phyloP scores from a whole-genome alignment of 2,329 filamentous ascomycete genomes.

The Colletotrichum lentis region DNA sequence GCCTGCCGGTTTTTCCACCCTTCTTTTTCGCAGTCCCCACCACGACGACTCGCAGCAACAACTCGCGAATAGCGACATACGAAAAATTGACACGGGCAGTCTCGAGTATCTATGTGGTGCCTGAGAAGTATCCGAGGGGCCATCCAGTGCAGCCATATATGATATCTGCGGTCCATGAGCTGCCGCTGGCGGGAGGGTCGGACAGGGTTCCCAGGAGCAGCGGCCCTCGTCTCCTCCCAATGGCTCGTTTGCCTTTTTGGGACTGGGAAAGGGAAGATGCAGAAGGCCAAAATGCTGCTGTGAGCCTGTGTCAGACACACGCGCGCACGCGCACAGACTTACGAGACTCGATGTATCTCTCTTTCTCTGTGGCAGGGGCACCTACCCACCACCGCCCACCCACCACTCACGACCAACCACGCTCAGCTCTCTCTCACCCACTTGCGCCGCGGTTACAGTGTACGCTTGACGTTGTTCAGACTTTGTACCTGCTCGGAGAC shows the following conservation, averaged over 20 bases:
- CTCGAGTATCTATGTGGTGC: constrained; percentile 8
- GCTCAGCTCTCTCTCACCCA: constrained; percentile 1
- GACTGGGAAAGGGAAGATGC: constrained; percentile 12
- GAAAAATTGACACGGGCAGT: neutral
- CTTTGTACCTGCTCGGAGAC: constrained; percentile 14
- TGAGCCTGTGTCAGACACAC: neutral
- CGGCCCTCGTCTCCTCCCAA: constrained; percentile 21
- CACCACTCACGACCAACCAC: constrained; percentile 12
- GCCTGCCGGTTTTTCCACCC: neutral
- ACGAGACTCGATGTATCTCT: no score
- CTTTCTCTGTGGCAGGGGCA: neutral
- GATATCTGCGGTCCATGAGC: constrained; percentile 7
- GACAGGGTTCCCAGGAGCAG: constrained; percentile 21
- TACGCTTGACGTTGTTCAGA: constrained; percentile 8
- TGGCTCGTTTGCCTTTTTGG: constrained; percentile 19
- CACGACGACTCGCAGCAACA: neutral
- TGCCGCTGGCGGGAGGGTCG: constrained; percentile 26
- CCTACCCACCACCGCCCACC: neutral
- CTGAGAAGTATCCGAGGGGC: constrained; percentile 7
- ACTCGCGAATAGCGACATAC: neutral
- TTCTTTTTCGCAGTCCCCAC: neutral
- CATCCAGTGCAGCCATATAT: constrained; percentile 17
- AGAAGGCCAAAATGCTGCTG: constrained; percentile 5
- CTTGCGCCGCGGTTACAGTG: constrained; percentile 12
- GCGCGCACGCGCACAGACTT: no score